Evolutionary conservation across 768 basidiomycete species (phyloP).

Genomic region (Guyanaporus albipodus): DNA sequence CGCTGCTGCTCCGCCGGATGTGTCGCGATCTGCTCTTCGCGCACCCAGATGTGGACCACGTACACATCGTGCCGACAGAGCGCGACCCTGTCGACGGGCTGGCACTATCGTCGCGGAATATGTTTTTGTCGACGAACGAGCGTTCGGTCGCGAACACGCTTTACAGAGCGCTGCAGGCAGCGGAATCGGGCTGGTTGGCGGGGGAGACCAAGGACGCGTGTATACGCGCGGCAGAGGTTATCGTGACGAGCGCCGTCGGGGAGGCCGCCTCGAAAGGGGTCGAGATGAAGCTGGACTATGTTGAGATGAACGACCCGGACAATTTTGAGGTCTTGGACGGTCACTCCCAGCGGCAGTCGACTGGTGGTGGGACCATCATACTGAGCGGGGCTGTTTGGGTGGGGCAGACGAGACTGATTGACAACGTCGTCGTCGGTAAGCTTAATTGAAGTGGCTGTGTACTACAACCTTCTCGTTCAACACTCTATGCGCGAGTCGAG

Average conservation of each 20-base stretch:
- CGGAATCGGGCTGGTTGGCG: slow-evolving; percentile 49
- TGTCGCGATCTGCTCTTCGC: slow-evolving; percentile 76
- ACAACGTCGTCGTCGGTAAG: slow-evolving; percentile 80
- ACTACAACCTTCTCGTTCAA: not conserved
- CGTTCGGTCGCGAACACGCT: slow-evolving; percentile 62
- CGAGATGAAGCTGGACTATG: slow-evolving; percentile 70
- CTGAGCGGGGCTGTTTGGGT: slow-evolving; percentile 87
- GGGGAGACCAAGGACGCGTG: slow-evolving; percentile 50
- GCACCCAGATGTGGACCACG: slow-evolving; percentile 63
- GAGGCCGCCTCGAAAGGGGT: slow-evolving; percentile 39
- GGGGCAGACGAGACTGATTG: slow-evolving; percentile 85
- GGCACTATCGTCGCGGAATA: slow-evolving; percentile 90
- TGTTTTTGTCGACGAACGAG: slow-evolving; percentile 67
- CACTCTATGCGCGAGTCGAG: slow-evolving; percentile 14
- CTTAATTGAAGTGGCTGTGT: slow-evolving; percentile 21
- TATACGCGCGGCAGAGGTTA: slow-evolving; percentile 39
- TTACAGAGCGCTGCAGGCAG: slow-evolving; percentile 61
- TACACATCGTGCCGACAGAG: slow-evolving; percentile 87
- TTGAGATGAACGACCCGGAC: slow-evolving; percentile 81
- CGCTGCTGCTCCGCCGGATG: slow-evolving; percentile 76
- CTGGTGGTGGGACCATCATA: slow-evolving; percentile 44
- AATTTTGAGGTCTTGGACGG: slow-evolving; percentile 63
- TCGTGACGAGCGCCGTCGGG: slow-evolving; percentile 34
- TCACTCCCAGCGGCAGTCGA: slow-evolving; percentile 24
- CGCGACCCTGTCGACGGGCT: slow-evolving; percentile 63